Conservation (phyloP, 2,329 filamentous ascomycete species). For the Hypoxylon sp. region DNA sequence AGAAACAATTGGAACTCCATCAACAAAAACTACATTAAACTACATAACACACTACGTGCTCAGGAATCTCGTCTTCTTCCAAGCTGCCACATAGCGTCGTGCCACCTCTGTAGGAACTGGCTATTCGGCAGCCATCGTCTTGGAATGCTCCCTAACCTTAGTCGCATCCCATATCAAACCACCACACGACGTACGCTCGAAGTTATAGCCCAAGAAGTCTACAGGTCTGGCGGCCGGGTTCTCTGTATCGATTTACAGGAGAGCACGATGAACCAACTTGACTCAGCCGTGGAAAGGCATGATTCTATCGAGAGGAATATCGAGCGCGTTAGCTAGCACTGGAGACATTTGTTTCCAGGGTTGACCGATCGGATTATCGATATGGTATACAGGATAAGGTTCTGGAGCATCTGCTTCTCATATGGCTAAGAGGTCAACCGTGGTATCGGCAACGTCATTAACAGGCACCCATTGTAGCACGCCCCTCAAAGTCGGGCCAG, state of each 20-base stretch:
- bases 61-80: slow-evolving; percentile 44
- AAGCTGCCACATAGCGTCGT: slow-evolving; percentile 54
- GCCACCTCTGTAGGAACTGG: slow-evolving; percentile 55
- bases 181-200: slow-evolving; percentile 62
- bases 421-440: slow-evolving; percentile 46
- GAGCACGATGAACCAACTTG: slow-evolving; percentile 36
- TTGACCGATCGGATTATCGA: slow-evolving; percentile 52
- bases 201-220: slow-evolving; percentile 55
- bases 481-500: slow-evolving; percentile 60
- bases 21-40: too few species aligned
- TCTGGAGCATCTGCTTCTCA: slow-evolving; percentile 12
- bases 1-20: neutral
- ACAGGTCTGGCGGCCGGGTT: slow-evolving; percentile 55
- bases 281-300: slow-evolving; percentile 52
- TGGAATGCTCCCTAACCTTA: slow-evolving; percentile 55
- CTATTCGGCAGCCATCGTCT: slow-evolving; percentile 52
- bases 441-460: slow-evolving; percentile 51
- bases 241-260: slow-evolving; percentile 31
- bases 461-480: slow-evolving; percentile 63
- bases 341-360: slow-evolving; percentile 46
- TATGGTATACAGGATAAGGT: slow-evolving; percentile 47
- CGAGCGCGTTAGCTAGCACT: slow-evolving; percentile 11
- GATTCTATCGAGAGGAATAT: slow-evolving; percentile 29
- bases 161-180: slow-evolving; percentile 59
- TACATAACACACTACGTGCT: neutral